Evolutionary conservation across 768 basidiomycete species (phyloP), one percentile per base, ranked within the genome.

Genomic region (Russula griseocarnosa): DNA sequence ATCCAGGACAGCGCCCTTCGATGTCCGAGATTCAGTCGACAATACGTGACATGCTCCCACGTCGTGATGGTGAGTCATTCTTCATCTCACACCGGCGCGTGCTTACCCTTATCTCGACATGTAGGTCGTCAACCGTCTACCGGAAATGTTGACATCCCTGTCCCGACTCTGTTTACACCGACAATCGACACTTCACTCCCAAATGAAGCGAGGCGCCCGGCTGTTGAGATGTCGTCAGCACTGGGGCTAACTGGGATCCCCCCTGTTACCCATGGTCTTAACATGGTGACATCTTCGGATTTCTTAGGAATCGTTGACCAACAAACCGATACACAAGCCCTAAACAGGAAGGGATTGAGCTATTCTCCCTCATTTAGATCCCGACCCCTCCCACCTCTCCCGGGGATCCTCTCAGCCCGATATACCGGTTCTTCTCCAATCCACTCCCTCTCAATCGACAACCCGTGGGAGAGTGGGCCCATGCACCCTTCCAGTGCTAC

Each of bases 331-430:
- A 22, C 13, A 3, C 34, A 6, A 24, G 8, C 6, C 24, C 14
- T n/a, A 32, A 24, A 3, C 8, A 50, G 18, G 30, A 10, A 4
- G 28, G 42, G 26, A 14, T 7, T 2, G 16, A 50, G 36, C 20
- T 30, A 20, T 36, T 3, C 57, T 20, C 18, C 63, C 20, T 59
- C 57, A 18, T 22, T 13, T 22, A 9, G 18, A 32, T 50, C 16
- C 13, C 10, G 18, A 46, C 46, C 58, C 13, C 63, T 64, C 30
- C 36, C 58, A 28, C 14, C 63, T 60, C n/a, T 64, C 46, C 28
- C 3, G n/a, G 63, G 63, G 58, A 40, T 14, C 6, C 11, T 24
- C 3, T 18, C 44, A 14, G 26, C 10, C 2, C 13, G 26, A 28
- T 16, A 11, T 47, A 34, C 42, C 3, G 22, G 24, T 14, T 7